These are phyloP conservation scores for Quercus berberidifolia DNA, from an alignment of 306 rosid genomes.

Conservation along the genomic window DNA sequence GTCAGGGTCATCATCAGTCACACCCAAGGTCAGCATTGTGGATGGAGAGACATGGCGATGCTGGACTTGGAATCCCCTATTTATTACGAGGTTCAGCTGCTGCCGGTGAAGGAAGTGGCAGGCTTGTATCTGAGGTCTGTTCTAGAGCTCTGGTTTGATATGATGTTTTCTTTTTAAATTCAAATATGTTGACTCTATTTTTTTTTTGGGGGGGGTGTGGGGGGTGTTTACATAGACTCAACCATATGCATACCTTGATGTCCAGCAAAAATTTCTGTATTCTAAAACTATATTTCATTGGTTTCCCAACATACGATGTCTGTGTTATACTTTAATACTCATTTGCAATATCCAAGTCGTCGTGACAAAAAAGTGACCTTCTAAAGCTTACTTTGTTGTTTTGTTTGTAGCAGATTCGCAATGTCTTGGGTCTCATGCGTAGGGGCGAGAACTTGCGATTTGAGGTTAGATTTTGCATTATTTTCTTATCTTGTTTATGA, in stretches of 20 bases:
- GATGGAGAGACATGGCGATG: constrained; percentile 74
- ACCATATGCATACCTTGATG: background rate
- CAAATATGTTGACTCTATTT: background rate
- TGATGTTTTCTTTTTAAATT: background rate
- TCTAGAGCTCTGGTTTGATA: constrained; percentile 15
- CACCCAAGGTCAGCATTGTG: constrained; percentile 61
- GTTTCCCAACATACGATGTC: background rate
- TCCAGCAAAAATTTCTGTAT: background rate
- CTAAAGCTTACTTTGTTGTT: constrained; percentile 29
- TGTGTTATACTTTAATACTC: background rate
- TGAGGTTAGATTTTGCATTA: constrained; percentile 60
- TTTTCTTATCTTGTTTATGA: background rate
- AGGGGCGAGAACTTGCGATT: constrained; percentile 80
- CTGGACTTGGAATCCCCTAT: constrained; percentile 67
- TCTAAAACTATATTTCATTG: background rate
- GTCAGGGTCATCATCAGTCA: constrained; percentile 37
- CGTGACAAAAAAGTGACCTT: constrained; percentile 6
- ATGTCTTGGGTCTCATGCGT: constrained; percentile 85
- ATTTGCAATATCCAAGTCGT: background rate
- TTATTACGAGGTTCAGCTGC: constrained; percentile 67
- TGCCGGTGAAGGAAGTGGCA: constrained; percentile 67
- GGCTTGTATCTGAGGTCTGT: constrained; percentile 93
- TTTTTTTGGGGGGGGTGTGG: background rate
- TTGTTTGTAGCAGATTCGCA: constrained; percentile 67
- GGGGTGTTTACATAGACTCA: background rate